These are phyloP conservation scores for Artemisia tridentata DNA, from an alignment of 129 eudicot genomes.

Conservation along the genomic window DNA sequence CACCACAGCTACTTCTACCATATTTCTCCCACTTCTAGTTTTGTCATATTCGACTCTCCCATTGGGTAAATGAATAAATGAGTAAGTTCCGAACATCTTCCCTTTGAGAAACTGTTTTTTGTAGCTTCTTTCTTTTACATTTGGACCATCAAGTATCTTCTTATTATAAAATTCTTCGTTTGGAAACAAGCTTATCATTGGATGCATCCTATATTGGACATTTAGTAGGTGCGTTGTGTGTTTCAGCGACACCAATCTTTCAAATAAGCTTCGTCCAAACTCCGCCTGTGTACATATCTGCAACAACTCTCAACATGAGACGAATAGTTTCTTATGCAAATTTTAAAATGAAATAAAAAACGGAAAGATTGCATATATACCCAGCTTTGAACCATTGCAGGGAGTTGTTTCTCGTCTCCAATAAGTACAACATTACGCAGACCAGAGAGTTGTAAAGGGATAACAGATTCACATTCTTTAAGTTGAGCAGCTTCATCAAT, in stretches of 20 bases:
- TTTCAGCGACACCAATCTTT: conserved; percentile 52
- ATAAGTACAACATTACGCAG: conserved; percentile 62
- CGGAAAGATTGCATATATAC: conserved; percentile 20
- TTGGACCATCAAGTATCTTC: conserved; percentile 48
- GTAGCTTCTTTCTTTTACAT: conserved; percentile 45
- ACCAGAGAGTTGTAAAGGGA: conserved; percentile 62
- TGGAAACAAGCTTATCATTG: conserved; percentile 63
- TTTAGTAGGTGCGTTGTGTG: conserved; percentile 61
- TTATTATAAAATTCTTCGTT: conserved; percentile 45
- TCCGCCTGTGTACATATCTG: conserved; percentile 41
- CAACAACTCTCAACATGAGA: neutral
- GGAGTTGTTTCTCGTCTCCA: conserved; percentile 77
- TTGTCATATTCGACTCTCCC: conserved; percentile 32
- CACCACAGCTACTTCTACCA: conserved; percentile 57
- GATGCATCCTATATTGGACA: conserved; percentile 86
- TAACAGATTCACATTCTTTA: conserved; percentile 69
- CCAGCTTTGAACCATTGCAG: conserved; percentile 73
- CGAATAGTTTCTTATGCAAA: neutral
- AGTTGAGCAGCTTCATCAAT: conserved; percentile 87
- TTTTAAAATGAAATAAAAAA: neutral
- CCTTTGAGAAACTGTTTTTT: conserved; percentile 44
- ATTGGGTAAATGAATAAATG: conserved; percentile 53
- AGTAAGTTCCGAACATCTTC: conserved; percentile 59
- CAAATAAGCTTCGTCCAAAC: conserved; percentile 81
- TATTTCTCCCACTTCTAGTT: conserved; percentile 44